These are phyloP conservation scores for Citrus cavaleriei DNA, from an alignment of 345 rosid species.

Conservation along the genomic window DNA sequence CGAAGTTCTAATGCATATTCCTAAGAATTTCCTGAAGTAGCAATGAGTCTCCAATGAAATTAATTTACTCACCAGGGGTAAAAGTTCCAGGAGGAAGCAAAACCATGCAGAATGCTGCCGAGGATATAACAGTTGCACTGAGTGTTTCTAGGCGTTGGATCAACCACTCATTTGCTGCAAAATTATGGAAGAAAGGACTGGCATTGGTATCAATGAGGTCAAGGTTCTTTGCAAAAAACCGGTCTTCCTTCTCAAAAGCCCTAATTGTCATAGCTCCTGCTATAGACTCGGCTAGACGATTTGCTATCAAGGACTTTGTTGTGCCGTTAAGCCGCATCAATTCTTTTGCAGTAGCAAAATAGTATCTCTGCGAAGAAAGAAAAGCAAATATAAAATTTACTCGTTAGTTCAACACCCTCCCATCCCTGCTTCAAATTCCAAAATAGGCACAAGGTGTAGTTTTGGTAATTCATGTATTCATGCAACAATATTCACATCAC, in stretches of 20 bases:
- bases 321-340: constrained; percentile 89
- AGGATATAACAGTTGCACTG: constrained; percentile 70
- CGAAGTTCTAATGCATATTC: background rate
- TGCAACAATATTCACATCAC: background rate
- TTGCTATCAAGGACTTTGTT: constrained; percentile 85
- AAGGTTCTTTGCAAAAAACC: constrained; percentile 72
- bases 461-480: background rate
- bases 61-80: constrained; percentile 58
- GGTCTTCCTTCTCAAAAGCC: constrained; percentile 84
- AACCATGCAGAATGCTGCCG: constrained; percentile 91
- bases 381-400: background rate
- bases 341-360: constrained; percentile 80
- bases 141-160: constrained; percentile 80
- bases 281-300: constrained; percentile 89
- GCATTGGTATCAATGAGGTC: constrained; percentile 75
- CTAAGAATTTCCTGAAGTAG: background rate
- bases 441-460: background rate
- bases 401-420: background rate
- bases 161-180: constrained; percentile 91
- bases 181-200: constrained; percentile 85
- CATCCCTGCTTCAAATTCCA: background rate
- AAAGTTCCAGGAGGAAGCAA: constrained; percentile 91
- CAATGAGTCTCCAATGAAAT: background rate
- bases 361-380: constrained; percentile 49
- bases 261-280: constrained; percentile 87